phyloP scores from a whole-genome alignment of 1,284 basidiomycete species.

The Ustilago crameri region DNA sequence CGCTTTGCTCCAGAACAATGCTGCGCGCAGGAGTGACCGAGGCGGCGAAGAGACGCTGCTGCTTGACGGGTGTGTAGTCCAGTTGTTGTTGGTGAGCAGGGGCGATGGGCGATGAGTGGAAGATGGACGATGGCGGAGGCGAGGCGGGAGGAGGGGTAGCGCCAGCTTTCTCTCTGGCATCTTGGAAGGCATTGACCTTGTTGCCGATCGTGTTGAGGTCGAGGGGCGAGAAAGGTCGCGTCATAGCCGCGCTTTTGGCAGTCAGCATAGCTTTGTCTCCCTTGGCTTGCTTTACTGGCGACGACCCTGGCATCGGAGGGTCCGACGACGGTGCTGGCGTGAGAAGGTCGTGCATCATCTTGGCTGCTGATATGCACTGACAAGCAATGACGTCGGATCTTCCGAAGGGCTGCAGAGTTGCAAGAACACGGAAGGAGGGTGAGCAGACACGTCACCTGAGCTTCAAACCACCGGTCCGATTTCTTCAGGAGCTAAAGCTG shows the following conservation, averaged over 20 bases:
- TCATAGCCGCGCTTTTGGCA: conserved; percentile 14
- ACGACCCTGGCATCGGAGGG: conserved; percentile 45
- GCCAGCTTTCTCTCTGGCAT: conserved; percentile 25
- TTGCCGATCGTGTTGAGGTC: conserved; percentile 36
- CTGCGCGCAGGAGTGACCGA: conserved; percentile 14
- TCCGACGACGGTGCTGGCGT: conserved; percentile 53
- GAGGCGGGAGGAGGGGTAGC: conserved; percentile 46
- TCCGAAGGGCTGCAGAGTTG: not conserved
- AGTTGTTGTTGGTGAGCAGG: conserved; percentile 18
- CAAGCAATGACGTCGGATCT: not conserved
- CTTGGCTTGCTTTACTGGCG: conserved; percentile 25
- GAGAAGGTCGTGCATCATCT: conserved; percentile 50
- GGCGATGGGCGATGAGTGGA: conserved; percentile 30
- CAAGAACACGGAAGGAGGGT: no score
- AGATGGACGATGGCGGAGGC: conserved; percentile 36
- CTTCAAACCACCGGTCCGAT: no score
- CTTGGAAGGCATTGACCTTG: conserved; percentile 31
- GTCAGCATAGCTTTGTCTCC: conserved; percentile 15
- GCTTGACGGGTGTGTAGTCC: conserved; percentile 39
- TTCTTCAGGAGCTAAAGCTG: not conserved
- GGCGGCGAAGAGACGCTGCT: conserved; percentile 21
- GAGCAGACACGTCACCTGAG: no score
- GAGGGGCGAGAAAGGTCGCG: conserved; percentile 37
- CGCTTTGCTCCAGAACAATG: conserved; percentile 15
- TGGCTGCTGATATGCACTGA: conserved; percentile 1